Conservation (phyloP, 495 filamentous ascomycete genomes). For the Trichocladium uniseriatum region DNA sequence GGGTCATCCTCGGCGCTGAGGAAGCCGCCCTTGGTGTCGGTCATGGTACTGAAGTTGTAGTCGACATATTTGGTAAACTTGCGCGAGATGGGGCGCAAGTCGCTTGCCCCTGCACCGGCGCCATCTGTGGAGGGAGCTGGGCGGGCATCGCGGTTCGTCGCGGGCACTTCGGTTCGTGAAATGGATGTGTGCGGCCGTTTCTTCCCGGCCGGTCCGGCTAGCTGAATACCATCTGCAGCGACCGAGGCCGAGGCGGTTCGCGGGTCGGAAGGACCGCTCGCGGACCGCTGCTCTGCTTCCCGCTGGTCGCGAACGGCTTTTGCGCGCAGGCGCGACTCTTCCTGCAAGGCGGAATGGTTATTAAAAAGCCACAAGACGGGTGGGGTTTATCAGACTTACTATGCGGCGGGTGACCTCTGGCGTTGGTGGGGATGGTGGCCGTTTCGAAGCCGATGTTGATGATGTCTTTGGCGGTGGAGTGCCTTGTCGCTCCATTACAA, state of each 20-base stretch:
- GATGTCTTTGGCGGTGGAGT: conserved; percentile 47
- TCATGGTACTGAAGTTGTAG: conserved; percentile 96
- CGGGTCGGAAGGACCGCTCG: conserved; percentile 20
- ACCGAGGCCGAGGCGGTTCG: conserved; percentile 34
- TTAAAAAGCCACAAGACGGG: neutral
- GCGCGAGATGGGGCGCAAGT: conserved; percentile 29
- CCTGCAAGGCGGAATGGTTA: conserved; percentile 40
- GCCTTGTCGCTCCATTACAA: conserved; percentile 41
- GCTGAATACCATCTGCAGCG: conserved; percentile 28
- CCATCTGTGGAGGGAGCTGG: conserved; percentile 26
- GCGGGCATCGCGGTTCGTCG: conserved; percentile 60
- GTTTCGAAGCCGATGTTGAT: conserved; percentile 25
- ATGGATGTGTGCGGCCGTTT: conserved; percentile 53
- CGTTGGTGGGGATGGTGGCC: conserved; percentile 50
- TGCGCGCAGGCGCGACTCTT: conserved; percentile 82
- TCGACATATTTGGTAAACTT: conserved; percentile 92
- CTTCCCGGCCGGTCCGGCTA: conserved; percentile 29
- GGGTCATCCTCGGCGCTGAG: conserved; percentile 82
- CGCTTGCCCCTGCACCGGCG: conserved; percentile 49
- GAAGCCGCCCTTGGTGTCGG: conserved; percentile 93
- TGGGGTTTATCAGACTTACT: conserved; percentile 34
- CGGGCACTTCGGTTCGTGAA: conserved; percentile 47
- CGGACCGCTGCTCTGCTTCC: conserved; percentile 44
- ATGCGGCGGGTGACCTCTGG: conserved; percentile 66
- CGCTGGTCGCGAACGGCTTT: conserved; percentile 73